phyloP scores from a whole-genome alignment of 2,329 filamentous ascomycete genomes.

The Trichoderma asperellum region DNA sequence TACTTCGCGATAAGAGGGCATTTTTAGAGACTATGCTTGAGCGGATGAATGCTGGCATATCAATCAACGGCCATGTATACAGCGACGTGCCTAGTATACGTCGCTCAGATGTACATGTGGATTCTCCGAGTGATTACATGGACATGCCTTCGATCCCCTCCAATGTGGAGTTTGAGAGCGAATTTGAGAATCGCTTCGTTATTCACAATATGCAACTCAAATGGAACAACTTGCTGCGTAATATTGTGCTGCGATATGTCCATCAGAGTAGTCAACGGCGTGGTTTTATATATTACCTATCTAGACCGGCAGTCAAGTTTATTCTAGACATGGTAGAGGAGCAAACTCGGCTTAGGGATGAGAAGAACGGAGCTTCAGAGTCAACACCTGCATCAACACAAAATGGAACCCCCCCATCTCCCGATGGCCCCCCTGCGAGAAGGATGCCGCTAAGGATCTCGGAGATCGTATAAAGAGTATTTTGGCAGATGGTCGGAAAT shows the following conservation, averaged over 20 bases:
- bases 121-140: slow-evolving; percentile 59
- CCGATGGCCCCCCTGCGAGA: slow-evolving; percentile 51
- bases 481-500: slow-evolving; percentile 79
- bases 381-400: slow-evolving; percentile 35
- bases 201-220: slow-evolving; percentile 97
- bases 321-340: slow-evolving; percentile 97
- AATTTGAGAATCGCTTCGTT: slow-evolving; percentile 98
- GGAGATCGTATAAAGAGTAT: slow-evolving; percentile 87
- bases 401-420: slow-evolving; percentile 41
- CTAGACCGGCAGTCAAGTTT: slow-evolving; percentile 92
- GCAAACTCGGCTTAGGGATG: slow-evolving; percentile 71
- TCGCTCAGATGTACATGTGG: slow-evolving; percentile 47
- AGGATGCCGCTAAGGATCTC: slow-evolving; percentile 66
- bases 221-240: slow-evolving; percentile 95
- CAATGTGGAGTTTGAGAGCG: slow-evolving; percentile 81
- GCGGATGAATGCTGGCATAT: slow-evolving; percentile 50
- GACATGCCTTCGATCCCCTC: slow-evolving; percentile 71
- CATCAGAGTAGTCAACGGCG: slow-evolving; percentile 95
- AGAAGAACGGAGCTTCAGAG: slow-evolving; percentile 35
- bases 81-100: slow-evolving; percentile 36
- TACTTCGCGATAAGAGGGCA: slow-evolving; percentile 60
- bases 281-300: slow-evolving; percentile 98
- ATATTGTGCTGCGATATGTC: slow-evolving; percentile 95
- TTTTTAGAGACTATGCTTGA: slow-evolving; percentile 63
- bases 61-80: slow-evolving; percentile 37